phyloP scores from a whole-genome alignment of 345 rosid species.

The Citrus hindsii region DNA sequence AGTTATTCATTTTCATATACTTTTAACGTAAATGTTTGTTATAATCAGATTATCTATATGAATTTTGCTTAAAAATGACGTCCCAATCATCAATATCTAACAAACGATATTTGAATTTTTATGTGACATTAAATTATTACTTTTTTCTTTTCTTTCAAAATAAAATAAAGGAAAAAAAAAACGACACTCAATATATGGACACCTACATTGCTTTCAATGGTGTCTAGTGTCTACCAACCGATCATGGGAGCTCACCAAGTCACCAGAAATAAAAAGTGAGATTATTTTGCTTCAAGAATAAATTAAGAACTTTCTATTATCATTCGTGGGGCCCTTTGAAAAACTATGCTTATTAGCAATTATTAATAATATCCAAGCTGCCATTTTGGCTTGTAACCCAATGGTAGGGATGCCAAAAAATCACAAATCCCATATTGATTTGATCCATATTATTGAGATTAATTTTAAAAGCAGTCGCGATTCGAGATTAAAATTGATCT shows the following conservation, averaged over 20 bases:
- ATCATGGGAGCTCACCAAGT: not conserved
- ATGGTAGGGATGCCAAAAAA: too few relatives aligned
- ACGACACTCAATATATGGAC: not conserved
- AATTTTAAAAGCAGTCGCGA: too few relatives aligned
- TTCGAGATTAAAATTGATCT: too few relatives aligned
- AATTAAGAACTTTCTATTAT: not conserved
- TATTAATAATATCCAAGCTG: too few relatives aligned
- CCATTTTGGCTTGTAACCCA: too few relatives aligned
- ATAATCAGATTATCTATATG: too few relatives aligned
- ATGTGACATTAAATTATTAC: not conserved
- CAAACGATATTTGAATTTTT: not conserved
- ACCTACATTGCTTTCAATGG: constrained; percentile 1
- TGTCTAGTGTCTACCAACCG: not conserved
- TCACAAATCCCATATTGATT: too few relatives aligned
- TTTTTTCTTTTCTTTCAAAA: too few relatives aligned
- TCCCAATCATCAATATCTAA: not conserved
- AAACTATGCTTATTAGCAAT: not conserved
- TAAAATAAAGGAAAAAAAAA: not conserved
- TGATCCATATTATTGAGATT: too few relatives aligned
- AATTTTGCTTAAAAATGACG: not conserved
- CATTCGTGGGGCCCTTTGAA: not conserved
- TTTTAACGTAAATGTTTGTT: too few relatives aligned
- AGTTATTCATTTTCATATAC: too few relatives aligned
- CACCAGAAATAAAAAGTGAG: not conserved
- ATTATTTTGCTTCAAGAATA: not conserved